phyloP scores from a whole-genome alignment of 352 stramenopile genomes.

The Phytophthora constricta region DNA sequence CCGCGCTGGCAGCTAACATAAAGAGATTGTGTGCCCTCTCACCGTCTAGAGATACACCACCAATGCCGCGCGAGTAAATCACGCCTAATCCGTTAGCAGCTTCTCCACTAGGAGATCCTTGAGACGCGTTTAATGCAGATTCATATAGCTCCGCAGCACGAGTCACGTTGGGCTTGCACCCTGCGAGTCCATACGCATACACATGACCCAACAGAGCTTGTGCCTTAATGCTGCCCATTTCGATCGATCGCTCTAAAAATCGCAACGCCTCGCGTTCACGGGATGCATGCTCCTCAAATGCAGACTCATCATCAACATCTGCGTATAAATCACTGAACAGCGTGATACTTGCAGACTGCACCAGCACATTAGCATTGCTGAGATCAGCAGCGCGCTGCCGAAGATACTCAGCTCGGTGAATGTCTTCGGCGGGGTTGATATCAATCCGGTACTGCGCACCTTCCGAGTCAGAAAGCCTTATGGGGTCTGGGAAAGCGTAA shows the following conservation, averaged over 20 bases:
- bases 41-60: slow-evolving; percentile 35
- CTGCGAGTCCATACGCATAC: slow-evolving; percentile 63
- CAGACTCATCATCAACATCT: slow-evolving; percentile 1
- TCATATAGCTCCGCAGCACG: slow-evolving; percentile 56
- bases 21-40: slow-evolving; percentile 64
- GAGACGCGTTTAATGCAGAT: slow-evolving; percentile 46
- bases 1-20: slow-evolving; percentile 49
- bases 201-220: slow-evolving; percentile 70
- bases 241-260: slow-evolving; percentile 51
- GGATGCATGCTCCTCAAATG: slow-evolving; percentile 31
- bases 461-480: slow-evolving; percentile 47
- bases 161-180: slow-evolving; percentile 31
- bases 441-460: slow-evolving; percentile 22
- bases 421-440: slow-evolving; percentile 40
- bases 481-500: slow-evolving; percentile 43
- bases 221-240: slow-evolving; percentile 46
- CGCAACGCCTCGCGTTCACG: slow-evolving; percentile 42
- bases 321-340: slow-evolving; percentile 63
- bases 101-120: slow-evolving; percentile 35
- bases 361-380: slow-evolving; percentile 40
- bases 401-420: slow-evolving; percentile 58
- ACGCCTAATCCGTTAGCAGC: slow-evolving; percentile 75
- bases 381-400: slow-evolving; percentile 41
- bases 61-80: slow-evolving; percentile 60
- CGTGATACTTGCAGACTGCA: slow-evolving; percentile 59